Percentiles rank a stretch among this genome's conserved stretches.
Evolutionary conservation across 108 stramenopile genomes (phyloP).

Genomic region (Cyclotella baltica): DNA sequence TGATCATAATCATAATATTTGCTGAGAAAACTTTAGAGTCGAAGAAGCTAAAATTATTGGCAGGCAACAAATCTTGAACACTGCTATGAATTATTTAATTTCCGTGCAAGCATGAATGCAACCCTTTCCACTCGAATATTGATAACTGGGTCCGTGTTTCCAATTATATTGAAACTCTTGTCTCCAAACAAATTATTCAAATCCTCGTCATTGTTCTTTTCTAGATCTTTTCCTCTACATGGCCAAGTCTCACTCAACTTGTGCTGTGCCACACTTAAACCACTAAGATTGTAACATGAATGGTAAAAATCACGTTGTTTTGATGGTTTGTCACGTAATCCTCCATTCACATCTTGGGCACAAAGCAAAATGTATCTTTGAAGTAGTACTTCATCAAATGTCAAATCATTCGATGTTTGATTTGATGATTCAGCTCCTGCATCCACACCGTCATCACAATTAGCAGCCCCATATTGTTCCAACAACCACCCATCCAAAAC

Average conservation of each 20-base stretch:
- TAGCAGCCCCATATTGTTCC: slow-evolving; percentile 5
- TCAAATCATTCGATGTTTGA: not conserved
- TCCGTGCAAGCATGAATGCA: not conserved
- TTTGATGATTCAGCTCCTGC: slow-evolving; percentile 18
- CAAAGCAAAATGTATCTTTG: slow-evolving; percentile 96
- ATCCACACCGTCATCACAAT: not conserved
- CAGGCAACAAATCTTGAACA: not conserved
- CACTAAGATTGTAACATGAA: slow-evolving; percentile 96
- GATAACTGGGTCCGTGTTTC: slow-evolving; percentile 25
- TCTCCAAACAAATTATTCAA: slow-evolving; percentile 47
- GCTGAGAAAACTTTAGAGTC: too few species aligned
- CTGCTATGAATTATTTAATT: not conserved
- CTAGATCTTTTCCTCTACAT: not conserved
- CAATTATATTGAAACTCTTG: slow-evolving; percentile 31
- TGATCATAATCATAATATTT: too few species aligned
- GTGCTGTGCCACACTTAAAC: slow-evolving; percentile 92
- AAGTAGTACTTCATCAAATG: slow-evolving; percentile 80
- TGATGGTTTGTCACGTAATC: slow-evolving; percentile 92
- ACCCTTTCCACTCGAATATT: not conserved
- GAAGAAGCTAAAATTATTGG: not conserved
- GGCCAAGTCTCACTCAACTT: slow-evolving; percentile 27
- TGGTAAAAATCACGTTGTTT: slow-evolving; percentile 97
- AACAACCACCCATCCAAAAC: slow-evolving; percentile 62
- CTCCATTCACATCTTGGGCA: slow-evolving; percentile 97
- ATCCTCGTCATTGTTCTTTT: not conserved